Evolutionary conservation across 2,329 filamentous ascomycete genomes (phyloP), one percentile per base, ranked within the genome.

Genomic region (Xylariaceae sp.): DNA sequence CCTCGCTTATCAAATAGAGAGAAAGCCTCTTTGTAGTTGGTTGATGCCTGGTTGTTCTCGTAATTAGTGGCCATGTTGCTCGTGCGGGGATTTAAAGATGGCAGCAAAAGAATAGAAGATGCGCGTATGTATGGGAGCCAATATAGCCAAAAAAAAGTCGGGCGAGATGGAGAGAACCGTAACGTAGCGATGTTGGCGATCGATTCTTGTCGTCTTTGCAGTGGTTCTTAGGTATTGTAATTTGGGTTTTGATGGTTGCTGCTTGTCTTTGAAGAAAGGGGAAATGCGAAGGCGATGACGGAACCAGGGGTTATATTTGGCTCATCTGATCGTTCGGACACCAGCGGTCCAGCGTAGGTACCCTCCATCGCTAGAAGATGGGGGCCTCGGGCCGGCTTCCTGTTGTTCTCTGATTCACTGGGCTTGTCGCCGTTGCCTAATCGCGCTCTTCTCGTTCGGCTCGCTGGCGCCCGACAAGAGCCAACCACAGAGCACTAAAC

Each of bases 1-100:
- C 94, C 94, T 74, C 94, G 92, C 86, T 96, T 97, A 82, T 99
- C 94, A 80, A 97, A 99, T 72, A 99, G 88, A 68, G 92, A 92
- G 77, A 99, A 99, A 65, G 94, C 94, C 86, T 99, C 94, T 81
- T 97, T 97, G 89, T 97, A 99, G 87, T 99, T 97, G 78, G 92
- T 97, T 58, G 81, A 85, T 72, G 83, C 83, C 83, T 86, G 81
- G 45, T 62, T 62, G 32, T 60, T 56, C 49, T 65, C 64, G 57
- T 63, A 62, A 60, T 67, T 69, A 69, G 67, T 53, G 49, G 65
- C 59, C 67, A 69, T 69, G 42, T 56, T 63, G 57, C 46, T 50
- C 41, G 62, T 57, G 43, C 49, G 37, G 32, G 19, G 7, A 47
- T 36, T 37, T 40, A 46, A 43, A 40, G 47, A 37, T 60, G 30